These are phyloP conservation scores for Penicillium lividum DNA, from an alignment of 495 filamentous ascomycete genomes.

Conservation along the genomic window DNA sequence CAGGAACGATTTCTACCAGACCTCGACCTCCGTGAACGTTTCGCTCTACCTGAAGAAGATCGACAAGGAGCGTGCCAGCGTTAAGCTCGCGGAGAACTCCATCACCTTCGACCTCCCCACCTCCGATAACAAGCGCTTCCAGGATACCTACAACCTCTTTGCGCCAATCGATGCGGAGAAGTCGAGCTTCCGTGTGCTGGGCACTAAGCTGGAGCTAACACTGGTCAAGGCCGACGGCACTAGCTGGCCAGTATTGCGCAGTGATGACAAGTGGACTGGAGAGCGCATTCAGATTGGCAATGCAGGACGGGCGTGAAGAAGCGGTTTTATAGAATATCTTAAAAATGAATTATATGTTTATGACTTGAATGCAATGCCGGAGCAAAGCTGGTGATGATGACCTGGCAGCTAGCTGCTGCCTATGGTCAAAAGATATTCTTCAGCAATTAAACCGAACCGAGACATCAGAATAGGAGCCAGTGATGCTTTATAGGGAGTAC, in stretches of 20 bases:
- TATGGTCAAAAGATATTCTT: slow-evolving; percentile 1
- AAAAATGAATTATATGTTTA: slow-evolving; percentile 9
- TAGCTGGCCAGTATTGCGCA: slow-evolving; percentile 88
- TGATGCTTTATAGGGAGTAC: background rate
- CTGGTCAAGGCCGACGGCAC: slow-evolving; percentile 79
- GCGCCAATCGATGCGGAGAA: slow-evolving; percentile 70
- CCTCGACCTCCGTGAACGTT: slow-evolving; percentile 77
- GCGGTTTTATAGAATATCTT: slow-evolving; percentile 7
- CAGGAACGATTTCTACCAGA: slow-evolving; percentile 96
- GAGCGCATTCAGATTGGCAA: slow-evolving; percentile 81
- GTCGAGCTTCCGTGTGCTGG: slow-evolving; percentile 80
- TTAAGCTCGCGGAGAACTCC: slow-evolving; percentile 61
- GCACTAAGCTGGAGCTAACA: slow-evolving; percentile 91
- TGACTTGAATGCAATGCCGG: slow-evolving; percentile 7
- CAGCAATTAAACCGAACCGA: background rate
- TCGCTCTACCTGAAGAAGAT: slow-evolving; percentile 98
- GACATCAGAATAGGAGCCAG: background rate
- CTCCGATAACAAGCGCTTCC: slow-evolving; percentile 80
- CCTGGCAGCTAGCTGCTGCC: slow-evolving; percentile 8
- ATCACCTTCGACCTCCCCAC: slow-evolving; percentile 81
- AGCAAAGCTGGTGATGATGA: slow-evolving; percentile 11
- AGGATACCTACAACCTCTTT: slow-evolving; percentile 71
- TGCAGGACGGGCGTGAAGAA: slow-evolving; percentile 63
- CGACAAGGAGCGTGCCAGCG: slow-evolving; percentile 71
- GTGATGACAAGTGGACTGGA: slow-evolving; percentile 74